These are phyloP conservation scores for Barnettozyma sucrosica DNA, from an alignment of 805 yeast genomes.

Conservation along the genomic window DNA sequence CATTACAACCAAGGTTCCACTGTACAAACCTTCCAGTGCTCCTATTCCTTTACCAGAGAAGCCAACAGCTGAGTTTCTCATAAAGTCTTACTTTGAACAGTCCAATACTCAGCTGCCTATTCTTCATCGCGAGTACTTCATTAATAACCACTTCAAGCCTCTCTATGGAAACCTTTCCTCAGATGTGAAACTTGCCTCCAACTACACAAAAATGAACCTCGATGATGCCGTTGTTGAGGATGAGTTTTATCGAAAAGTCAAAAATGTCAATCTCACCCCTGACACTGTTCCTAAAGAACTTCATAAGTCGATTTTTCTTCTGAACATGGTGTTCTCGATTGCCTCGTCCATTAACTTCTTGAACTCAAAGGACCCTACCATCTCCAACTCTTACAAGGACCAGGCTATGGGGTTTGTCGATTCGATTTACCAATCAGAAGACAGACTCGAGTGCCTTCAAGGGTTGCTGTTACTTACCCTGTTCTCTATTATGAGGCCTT, in stretches of 20 bases:
- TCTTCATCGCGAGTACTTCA: conserved; percentile 73
- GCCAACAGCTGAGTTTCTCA: conserved; percentile 56
- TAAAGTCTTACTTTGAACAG: conserved; percentile 66
- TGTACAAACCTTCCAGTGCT: conserved; percentile 14
- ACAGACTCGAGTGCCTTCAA: conserved; percentile 67
- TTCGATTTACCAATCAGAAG: conserved; percentile 48
- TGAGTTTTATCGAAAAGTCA: conserved; percentile 11
- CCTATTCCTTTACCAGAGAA: conserved; percentile 59
- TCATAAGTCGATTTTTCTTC: conserved; percentile 57
- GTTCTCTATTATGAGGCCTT: conserved; percentile 83
- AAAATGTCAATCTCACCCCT: conserved; percentile 18
- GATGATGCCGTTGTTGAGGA: conserved; percentile 24
- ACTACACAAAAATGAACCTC: conserved; percentile 42
- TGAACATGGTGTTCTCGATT: conserved; percentile 75
- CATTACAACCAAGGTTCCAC: conserved; percentile 24
- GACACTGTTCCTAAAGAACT: conserved; percentile 42
- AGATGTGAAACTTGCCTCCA: conserved; percentile 52
- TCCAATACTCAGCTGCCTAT: conserved; percentile 82
- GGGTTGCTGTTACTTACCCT: conserved; percentile 62
- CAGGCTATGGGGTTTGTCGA: conserved; percentile 60
- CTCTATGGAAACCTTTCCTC: conserved; percentile 65
- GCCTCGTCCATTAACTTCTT: conserved; percentile 71
- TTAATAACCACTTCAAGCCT: conserved; percentile 64
- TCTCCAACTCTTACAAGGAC: conserved; percentile 63
- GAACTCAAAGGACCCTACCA: conserved; percentile 50